Conservation (phyloP, 73 alveolate genomes). For the Uronychia setigera region DNA sequence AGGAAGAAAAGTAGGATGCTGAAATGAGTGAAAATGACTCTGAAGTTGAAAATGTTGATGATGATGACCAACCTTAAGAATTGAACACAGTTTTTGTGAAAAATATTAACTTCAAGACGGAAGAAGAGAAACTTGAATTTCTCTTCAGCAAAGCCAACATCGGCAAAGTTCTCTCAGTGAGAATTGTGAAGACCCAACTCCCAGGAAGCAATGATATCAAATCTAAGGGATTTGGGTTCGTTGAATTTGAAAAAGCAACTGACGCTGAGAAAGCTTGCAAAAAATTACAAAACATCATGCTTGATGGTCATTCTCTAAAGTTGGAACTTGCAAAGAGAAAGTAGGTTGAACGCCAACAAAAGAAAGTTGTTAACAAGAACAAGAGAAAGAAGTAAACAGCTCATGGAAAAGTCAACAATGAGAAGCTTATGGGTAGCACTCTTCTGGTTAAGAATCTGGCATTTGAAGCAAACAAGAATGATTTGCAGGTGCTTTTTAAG, state of each 20-base stretch:
- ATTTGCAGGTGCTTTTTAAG: slow-evolving; percentile 87
- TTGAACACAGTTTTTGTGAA: slow-evolving; percentile 89
- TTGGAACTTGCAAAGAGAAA: slow-evolving; percentile 79
- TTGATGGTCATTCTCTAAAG: slow-evolving; percentile 94
- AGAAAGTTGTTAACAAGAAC: slow-evolving; percentile 57
- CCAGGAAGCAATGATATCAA: slow-evolving; percentile 40
- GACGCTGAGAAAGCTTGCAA: slow-evolving; percentile 89
- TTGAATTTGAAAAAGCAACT: slow-evolving; percentile 87
- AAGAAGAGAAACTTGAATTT: slow-evolving; percentile 77
- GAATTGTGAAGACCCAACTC: slow-evolving; percentile 80
- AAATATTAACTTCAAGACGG: slow-evolving; percentile 89
- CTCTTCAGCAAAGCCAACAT: slow-evolving; percentile 78
- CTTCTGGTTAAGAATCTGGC: slow-evolving; percentile 93
- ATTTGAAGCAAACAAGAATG: slow-evolving; percentile 92
- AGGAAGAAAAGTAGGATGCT: slow-evolving; percentile 43
- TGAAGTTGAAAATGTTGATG: slow-evolving; percentile 58
- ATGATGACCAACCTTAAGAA: slow-evolving; percentile 67
- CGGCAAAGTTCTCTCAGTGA: slow-evolving; percentile 77
- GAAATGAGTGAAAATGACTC: too few relatives aligned
- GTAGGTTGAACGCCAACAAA: slow-evolving; percentile 22
- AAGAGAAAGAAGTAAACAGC: slow-evolving; percentile 83
- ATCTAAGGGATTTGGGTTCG: slow-evolving; percentile 97
- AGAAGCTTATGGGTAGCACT: slow-evolving; percentile 72
- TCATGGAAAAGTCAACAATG: slow-evolving; percentile 66
- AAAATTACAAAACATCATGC: slow-evolving; percentile 78